Evolutionary conservation across 306 rosid species (phyloP), one percentile per base, ranked within the genome.

Genomic region (Canavalia ensiformis): DNA sequence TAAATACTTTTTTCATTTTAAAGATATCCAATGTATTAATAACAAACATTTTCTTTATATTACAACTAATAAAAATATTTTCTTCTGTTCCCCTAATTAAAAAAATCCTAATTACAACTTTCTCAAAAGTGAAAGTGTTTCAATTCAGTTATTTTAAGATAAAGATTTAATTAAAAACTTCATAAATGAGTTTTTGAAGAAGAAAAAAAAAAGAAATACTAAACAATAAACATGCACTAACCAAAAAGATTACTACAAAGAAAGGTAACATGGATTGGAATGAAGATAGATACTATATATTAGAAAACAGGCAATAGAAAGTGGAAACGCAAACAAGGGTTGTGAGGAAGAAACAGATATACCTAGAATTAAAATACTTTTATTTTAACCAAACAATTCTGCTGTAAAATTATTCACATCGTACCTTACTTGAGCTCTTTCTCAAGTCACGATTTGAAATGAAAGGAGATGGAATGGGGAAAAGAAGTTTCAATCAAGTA

Each of bases 391-490:
- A 59, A 69, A 41, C 41, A 79, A 25, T 56, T 54, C 62, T 63
- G 64, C 50, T 56, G 74, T 41, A 18, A 86, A 67, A 57, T 78
- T 31, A 68, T 58, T 60, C 45, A 49, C 66, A 56, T 41, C 69
- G 54, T 18, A 67, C 78, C 80, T 80, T 75, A 75, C 42, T 82
- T 35, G 25, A 37, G 35, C 46, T 62, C 56, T 65, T 76, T 54
- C 50, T 52, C 33, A 18, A 80, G 60, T 62, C 54, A 34, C 66
- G 68, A 71, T 68, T 78, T 52, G 60, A 67, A 42, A 69, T 54
- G 39, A 46, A 46, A 50, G 59, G 47, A 82, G 66, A 79, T 59
- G 65, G 33, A 31, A 52, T 28, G 1, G 56, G 56, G 31, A 11
- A 74, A 8, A 34, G 62, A 59, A 58, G 71, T 50, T 42, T 57